Percentiles rank a stretch among this genome's conserved stretches.
Conservation (phyloP, 1,284 basidiomycete genomes). For the Vanrija pseudolonga region DNA sequence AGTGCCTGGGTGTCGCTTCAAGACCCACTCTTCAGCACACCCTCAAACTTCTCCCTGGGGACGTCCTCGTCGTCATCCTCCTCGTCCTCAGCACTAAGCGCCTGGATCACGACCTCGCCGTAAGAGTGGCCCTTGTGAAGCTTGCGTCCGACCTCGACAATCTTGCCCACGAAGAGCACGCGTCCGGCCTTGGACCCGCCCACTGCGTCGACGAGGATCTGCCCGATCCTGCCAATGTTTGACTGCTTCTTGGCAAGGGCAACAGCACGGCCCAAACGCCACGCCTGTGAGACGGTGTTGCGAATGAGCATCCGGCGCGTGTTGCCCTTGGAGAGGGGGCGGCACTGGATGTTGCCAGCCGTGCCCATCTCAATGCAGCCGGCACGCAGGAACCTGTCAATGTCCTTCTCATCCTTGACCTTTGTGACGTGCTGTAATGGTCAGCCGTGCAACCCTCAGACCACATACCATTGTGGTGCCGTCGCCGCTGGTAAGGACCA, state of each 20-base stretch:
- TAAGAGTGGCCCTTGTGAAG: slow-evolving; percentile 55
- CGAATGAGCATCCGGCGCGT: slow-evolving; percentile 36
- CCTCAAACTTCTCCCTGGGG: neutral
- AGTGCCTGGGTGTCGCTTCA: no score
- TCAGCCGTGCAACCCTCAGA: neutral
- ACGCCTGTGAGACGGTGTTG: slow-evolving; percentile 56
- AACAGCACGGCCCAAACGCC: slow-evolving; percentile 57
- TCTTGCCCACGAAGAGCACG: slow-evolving; percentile 58
- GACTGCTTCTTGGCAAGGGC: slow-evolving; percentile 51
- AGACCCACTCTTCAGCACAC: neutral
- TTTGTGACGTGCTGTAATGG: slow-evolving; percentile 21
- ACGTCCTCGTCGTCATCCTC: slow-evolving; percentile 30
- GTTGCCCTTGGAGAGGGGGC: slow-evolving; percentile 18
- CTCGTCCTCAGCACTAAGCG: slow-evolving; percentile 53
- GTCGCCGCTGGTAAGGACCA: slow-evolving; percentile 27
- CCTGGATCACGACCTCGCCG: slow-evolving; percentile 55
- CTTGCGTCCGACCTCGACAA: slow-evolving; percentile 54
- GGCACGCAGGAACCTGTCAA: slow-evolving; percentile 23
- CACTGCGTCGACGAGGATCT: slow-evolving; percentile 53
- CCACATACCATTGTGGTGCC: slow-evolving; percentile 13
- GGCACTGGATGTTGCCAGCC: slow-evolving; percentile 21
- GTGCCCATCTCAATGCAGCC: slow-evolving; percentile 39
- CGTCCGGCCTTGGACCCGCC: slow-evolving; percentile 55
- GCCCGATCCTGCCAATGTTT: slow-evolving; percentile 28
- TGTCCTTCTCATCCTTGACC: slow-evolving; percentile 24